phyloP scores from a whole-genome alignment of 129 eudicot genomes.

The Logfia minima region DNA sequence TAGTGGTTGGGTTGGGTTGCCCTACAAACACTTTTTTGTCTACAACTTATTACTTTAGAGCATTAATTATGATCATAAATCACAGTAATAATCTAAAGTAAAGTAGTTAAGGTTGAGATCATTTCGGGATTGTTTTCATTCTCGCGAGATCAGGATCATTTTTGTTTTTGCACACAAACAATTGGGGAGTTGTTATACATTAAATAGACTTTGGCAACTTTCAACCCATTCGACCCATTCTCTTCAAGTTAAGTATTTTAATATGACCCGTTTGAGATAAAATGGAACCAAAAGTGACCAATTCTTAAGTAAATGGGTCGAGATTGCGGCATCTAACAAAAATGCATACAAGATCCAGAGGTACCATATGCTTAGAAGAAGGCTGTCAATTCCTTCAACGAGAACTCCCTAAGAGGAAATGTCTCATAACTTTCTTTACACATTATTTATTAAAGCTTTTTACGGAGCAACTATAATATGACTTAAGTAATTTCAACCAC shows the following conservation, averaged over 20 bases:
- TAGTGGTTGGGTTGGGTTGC: background rate
- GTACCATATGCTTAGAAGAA: conserved; percentile 16
- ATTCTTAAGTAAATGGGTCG: background rate
- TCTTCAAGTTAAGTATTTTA: background rate
- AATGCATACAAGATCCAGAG: conserved; percentile 1
- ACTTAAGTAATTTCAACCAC: conserved; percentile 20
- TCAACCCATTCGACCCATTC: background rate
- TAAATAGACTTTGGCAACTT: background rate
- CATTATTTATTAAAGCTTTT: conserved; percentile 8
- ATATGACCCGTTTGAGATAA: background rate
- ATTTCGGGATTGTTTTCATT: background rate
- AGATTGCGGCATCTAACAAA: background rate
- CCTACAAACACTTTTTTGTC: background rate
- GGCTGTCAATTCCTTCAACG: conserved; percentile 13
- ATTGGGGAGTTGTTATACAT: background rate
- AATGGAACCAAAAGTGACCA: background rate
- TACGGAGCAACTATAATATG: background rate
- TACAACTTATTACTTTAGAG: background rate
- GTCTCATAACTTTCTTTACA: conserved; percentile 15
- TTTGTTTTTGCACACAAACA: background rate
- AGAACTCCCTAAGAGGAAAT: background rate
- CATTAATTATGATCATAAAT: background rate
- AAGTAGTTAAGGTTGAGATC: background rate
- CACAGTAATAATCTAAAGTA: background rate
- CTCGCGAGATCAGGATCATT: background rate